These are phyloP conservation scores for Emergomyces pasteurianus DNA, from an alignment of 2,329 filamentous ascomycete species.

Conservation along the genomic window DNA sequence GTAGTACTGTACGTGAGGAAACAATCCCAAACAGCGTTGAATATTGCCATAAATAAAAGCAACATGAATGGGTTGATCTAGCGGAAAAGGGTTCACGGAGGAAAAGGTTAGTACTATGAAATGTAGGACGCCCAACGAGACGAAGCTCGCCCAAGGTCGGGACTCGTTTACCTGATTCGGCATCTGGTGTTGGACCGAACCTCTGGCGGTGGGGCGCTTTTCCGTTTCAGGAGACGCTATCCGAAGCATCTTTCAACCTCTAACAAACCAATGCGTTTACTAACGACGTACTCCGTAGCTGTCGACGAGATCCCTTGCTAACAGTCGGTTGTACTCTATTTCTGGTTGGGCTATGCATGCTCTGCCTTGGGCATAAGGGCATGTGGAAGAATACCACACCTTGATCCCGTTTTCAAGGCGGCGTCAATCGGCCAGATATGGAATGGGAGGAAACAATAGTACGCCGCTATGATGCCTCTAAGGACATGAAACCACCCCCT, in stretches of 20 bases:
- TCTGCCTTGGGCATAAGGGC: background rate
- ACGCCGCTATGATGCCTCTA: background rate
- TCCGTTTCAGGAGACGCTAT: background rate
- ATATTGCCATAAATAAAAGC: background rate
- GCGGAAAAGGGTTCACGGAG: background rate
- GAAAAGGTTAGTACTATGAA: background rate
- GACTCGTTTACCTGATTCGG: conserved; percentile 3
- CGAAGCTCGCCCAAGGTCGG: no score
- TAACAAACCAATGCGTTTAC: background rate
- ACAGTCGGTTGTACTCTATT: no score
- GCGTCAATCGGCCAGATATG: background rate
- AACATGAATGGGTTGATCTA: background rate
- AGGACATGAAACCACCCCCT: background rate
- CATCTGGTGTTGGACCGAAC: background rate
- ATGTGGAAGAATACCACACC: background rate
- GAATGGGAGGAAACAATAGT: background rate
- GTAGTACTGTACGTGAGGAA: no score
- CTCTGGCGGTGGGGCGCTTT: background rate
- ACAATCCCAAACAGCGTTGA: background rate
- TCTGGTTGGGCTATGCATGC: no score
- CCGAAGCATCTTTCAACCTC: background rate
- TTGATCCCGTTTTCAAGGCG: background rate
- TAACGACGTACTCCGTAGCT: background rate
- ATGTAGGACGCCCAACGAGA: no score
- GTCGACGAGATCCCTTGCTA: background rate